A percentile compares a stretch with the other conserved stretches of the same genome.
These are phyloP conservation scores for Dorcoceras hygrometricum DNA, from an alignment of 257 asterid species.

Conservation along the genomic window DNA sequence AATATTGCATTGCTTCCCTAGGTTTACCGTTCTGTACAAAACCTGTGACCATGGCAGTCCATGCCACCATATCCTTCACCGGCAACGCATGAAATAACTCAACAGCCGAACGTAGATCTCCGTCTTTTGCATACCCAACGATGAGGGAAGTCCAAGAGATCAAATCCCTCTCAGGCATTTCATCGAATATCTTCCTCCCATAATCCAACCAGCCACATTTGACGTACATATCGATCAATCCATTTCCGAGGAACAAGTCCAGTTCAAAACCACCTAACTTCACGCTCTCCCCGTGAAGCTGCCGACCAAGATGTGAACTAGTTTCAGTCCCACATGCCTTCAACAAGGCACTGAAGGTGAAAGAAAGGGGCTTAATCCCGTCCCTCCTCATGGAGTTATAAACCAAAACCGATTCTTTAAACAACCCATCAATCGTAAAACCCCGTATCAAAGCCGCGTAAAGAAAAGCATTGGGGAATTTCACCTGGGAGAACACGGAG, in stretches of 20 bases:
- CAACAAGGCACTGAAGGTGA: constrained; percentile 63
- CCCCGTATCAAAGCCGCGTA: constrained; percentile 80
- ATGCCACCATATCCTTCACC: constrained; percentile 68
- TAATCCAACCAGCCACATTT: constrained; percentile 56
- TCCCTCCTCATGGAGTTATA: constrained; percentile 57
- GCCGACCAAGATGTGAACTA: constrained; percentile 46
- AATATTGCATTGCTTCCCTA: constrained; percentile 59
- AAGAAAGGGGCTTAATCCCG: constrained; percentile 57
- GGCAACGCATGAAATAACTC: constrained; percentile 55
- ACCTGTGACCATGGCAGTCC: constrained; percentile 90
- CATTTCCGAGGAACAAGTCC: constrained; percentile 59
- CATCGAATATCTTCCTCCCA: constrained; percentile 70
- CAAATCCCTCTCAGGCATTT: constrained; percentile 67
- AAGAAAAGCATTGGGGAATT: constrained; percentile 60
- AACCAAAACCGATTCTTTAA: constrained; percentile 43
- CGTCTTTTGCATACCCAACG: constrained; percentile 58
- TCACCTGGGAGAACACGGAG: constrained; percentile 50
- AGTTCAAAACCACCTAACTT: constrained; percentile 63
- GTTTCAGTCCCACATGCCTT: constrained; percentile 43
- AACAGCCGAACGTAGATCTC: constrained; percentile 51
- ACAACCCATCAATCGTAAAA: constrained; percentile 38
- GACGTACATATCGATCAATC: constrained; percentile 60
- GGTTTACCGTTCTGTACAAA: constrained; percentile 68
- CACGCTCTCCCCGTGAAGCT: constrained; percentile 61
- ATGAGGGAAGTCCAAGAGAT: constrained; percentile 66